These are phyloP conservation scores for Selaginella tamariscina DNA, from an alignment of 75 land plant species.

Conservation along the genomic window DNA sequence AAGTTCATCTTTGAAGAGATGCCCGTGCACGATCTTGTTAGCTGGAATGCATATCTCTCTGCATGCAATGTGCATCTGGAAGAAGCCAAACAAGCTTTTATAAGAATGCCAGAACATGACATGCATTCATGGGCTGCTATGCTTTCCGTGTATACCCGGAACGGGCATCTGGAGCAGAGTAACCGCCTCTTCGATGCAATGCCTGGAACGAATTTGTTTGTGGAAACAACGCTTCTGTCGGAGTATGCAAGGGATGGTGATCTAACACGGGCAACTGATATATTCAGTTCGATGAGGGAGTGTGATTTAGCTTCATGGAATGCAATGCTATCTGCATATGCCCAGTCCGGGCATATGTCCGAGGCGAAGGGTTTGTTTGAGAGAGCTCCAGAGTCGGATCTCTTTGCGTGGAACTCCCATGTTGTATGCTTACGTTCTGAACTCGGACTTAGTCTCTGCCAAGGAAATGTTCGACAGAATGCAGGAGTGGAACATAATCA, in stretches of 20 bases:
- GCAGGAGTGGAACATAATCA: background rate
- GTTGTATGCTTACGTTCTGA: background rate
- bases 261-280: background rate
- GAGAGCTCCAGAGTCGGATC: background rate
- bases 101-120: background rate
- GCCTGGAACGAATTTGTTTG: background rate
- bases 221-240: background rate
- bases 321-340: background rate
- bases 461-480: background rate
- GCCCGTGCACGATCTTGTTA: background rate
- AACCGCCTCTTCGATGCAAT: background rate
- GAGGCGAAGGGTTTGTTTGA: background rate
- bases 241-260: background rate
- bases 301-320: background rate
- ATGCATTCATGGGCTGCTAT: background rate
- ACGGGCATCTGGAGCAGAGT: background rate
- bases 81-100: background rate
- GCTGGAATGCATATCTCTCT: background rate
- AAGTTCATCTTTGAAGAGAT: background rate
- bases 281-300: background rate
- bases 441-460: background rate
- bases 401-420: background rate
- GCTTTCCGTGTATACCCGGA: background rate
- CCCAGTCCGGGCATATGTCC: background rate
- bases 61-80: background rate